These are phyloP conservation scores for Trypanosoma melophagium DNA, from an alignment of 208 protist genomes.

Conservation along the genomic window DNA sequence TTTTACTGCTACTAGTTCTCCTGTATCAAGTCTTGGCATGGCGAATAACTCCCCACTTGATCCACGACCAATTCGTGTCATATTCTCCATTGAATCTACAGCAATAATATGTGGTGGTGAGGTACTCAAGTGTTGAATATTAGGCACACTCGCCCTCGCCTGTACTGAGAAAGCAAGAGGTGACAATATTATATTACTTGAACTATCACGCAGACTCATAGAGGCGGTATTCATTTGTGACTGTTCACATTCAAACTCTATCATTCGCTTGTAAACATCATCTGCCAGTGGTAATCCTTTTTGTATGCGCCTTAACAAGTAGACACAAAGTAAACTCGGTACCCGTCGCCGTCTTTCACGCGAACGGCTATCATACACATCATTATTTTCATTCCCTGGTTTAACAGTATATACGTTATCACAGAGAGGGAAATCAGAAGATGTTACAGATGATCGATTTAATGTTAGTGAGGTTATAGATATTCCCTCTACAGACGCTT, in stretches of 20 bases:
- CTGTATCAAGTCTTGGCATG: conserved; percentile 21
- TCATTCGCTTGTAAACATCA: conserved; percentile 9
- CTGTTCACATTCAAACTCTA: background rate
- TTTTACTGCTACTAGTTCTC: conserved; percentile 34
- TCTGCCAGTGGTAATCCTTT: background rate
- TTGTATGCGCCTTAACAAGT: conserved; percentile 10
- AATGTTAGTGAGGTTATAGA: background rate
- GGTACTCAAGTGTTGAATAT: background rate
- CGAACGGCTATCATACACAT: background rate
- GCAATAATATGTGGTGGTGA: conserved; percentile 15
- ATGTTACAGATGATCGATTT: background rate
- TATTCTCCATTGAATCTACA: conserved; percentile 16
- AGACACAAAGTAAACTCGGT: conserved; percentile 21
- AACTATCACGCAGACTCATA: conserved; percentile 8
- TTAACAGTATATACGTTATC: background rate
- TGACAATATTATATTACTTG: conserved; percentile 4
- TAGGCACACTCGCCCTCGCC: background rate
- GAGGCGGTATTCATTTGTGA: background rate
- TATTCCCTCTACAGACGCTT: background rate
- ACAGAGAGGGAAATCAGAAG: background rate
- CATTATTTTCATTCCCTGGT: conserved; percentile 1
- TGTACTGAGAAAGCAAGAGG: background rate
- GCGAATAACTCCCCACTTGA: conserved; percentile 28
- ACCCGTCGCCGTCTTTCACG: background rate
- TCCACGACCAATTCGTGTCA: conserved; percentile 27